Evolutionary conservation across 352 stramenopile genomes (phyloP).

Genomic region (Pythium brassicae): DNA sequence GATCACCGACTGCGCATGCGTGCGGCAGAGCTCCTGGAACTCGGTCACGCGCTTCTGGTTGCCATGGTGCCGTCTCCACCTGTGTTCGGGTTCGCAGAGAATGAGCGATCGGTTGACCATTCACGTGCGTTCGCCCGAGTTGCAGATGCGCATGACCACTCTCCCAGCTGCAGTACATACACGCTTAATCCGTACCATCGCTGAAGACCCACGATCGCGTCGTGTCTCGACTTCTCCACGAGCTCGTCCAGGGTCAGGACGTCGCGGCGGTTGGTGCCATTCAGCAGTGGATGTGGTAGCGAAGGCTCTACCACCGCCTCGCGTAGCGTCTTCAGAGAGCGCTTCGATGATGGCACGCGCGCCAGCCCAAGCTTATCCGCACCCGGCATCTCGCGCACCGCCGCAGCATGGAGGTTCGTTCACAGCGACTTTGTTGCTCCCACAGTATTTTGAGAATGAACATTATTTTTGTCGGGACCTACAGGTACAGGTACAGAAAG

Average conservation of each 20-base stretch:
- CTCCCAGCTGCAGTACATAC: neutral
- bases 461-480: no score
- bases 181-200: slow-evolving; percentile 19
- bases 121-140: no score
- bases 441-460: neutral
- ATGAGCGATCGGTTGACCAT: no score
- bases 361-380: neutral
- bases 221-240: slow-evolving; percentile 31
- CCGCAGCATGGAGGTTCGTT: neutral
- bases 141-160: neutral
- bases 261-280: neutral
- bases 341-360: neutral
- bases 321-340: neutral
- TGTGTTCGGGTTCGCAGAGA: neutral
- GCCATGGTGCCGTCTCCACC: slow-evolving; percentile 28
- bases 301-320: neutral
- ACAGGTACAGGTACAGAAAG: no score
- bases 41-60: slow-evolving; percentile 29
- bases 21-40: slow-evolving; percentile 26
- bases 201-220: slow-evolving; percentile 34
- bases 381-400: neutral
- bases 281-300: neutral
- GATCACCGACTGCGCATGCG: slow-evolving; percentile 26
- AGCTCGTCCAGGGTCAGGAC: slow-evolving; percentile 29
- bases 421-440: slow-evolving; percentile 8